Conservation (phyloP, 345 rosid species). For the Eucalyptus decipiens region DNA sequence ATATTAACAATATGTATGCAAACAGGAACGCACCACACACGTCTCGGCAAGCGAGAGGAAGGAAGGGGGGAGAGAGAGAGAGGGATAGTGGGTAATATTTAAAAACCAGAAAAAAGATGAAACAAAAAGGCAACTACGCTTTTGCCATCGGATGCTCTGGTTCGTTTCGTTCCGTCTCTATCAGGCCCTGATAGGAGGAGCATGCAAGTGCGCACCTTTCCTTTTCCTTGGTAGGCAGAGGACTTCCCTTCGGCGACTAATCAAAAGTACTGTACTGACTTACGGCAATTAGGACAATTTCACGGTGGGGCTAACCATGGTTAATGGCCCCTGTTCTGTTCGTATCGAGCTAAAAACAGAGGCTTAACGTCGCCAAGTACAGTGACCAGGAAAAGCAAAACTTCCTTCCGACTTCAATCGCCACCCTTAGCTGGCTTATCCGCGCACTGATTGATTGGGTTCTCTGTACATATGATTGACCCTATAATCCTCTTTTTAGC, state of each 20-base stretch:
- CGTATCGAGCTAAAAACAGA: background rate
- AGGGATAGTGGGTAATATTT: background rate
- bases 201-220: background rate
- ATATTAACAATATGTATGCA: background rate
- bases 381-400: background rate
- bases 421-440: background rate
- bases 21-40: background rate
- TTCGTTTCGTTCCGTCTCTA: background rate
- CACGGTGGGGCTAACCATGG: background rate
- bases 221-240: background rate
- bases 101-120: background rate
- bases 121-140: background rate
- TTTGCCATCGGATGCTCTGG: constrained; percentile 31
- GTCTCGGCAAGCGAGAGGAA: background rate
- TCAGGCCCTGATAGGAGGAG: background rate
- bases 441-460: background rate
- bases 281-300: background rate
- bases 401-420: too few species aligned
- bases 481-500: background rate
- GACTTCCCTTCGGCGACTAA: background rate
- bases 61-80: background rate
- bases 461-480: background rate
- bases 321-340: background rate
- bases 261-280: background rate
- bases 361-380: background rate